Base-by-base conservation (phyloP, 1,284 basidiomycete species). In the Leccinum pachyderme region DNA sequence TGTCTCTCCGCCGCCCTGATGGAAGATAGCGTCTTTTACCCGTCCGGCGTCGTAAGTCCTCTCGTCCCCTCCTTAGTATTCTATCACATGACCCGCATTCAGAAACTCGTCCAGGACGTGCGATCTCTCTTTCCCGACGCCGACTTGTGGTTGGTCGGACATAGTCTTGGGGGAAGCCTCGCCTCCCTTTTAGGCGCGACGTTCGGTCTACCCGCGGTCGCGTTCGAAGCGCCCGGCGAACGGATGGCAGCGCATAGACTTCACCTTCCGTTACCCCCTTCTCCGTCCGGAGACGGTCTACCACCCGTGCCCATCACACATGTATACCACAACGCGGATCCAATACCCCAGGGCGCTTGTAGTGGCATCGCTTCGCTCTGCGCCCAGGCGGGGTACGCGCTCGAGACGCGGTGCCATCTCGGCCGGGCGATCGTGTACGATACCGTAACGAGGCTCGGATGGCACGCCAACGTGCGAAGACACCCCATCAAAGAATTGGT, bases 201-300 rank as follows among this genome's bases (percentile, higher is more conserved):
- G 0, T 98, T 95, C 66, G 97, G 95, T n/a, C 79, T 93, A 3
- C 97, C 96, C 0, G 89, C 87, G 2, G 87, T 99, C 43, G 87
- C 95, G 0, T 98, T 95, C 68, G 95, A 98, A 74, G 82, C 93
- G 11, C 95, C 95, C 0, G 95, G 93, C 15, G 97, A 99, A 67
- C 81, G 86, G 12, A 79, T 97, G 46, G 91, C 96, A 4, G 91
- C 97, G 0, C 72, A 80, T 25, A 84, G 97, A 37, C 82, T 99
- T 5, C 93, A 95, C 64, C 83, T 99, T 5, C 87, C 87, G 0
- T 70, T 87, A n/a, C 87, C 89, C 1, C 81, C 81, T 0, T 51
- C 72, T 4, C 55, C 63, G 1, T 24, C 59, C 9, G 55, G 56
- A 37, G 45, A 57, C 39, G 47, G 54, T 52, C 54, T 63, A 2